phyloP scores from a whole-genome alignment of 2,329 filamentous ascomycete genomes.

The Paracorniculantispora psalliotae region DNA sequence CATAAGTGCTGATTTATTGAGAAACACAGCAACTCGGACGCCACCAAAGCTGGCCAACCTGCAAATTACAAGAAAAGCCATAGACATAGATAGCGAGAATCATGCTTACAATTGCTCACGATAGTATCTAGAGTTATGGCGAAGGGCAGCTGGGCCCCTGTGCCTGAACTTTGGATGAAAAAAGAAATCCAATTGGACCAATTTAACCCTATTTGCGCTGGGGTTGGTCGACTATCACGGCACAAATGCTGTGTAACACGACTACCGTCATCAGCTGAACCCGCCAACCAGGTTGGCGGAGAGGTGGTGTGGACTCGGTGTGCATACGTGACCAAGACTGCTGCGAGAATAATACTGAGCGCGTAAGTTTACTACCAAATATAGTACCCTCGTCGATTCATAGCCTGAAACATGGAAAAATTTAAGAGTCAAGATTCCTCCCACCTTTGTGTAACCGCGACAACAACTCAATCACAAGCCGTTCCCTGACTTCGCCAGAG shows the following conservation, averaged over 20 bases:
- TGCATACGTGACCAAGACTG: background rate
- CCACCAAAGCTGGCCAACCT: background rate
- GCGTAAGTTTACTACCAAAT: background rate
- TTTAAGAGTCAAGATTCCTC: background rate
- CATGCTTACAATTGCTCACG: background rate
- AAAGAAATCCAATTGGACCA: background rate
- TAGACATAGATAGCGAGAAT: background rate
- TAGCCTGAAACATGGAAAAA: background rate
- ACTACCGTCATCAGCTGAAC: slow-evolving; percentile 3
- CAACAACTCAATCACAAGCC: background rate
- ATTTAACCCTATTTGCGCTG: background rate
- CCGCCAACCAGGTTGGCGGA: background rate
- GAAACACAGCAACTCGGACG: slow-evolving; percentile 23
- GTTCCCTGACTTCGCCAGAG: background rate
- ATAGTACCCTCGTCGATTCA: background rate
- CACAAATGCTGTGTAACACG: slow-evolving; percentile 5
- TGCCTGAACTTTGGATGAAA: background rate
- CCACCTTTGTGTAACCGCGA: slow-evolving; percentile 2
- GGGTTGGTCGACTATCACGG: background rate
- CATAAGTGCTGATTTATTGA: slow-evolving; percentile 21
- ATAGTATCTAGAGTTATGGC: background rate
- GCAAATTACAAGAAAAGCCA: background rate
- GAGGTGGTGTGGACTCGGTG: background rate
- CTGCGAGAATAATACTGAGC: background rate
- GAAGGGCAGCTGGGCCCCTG: background rate